A percentile compares a stretch with the other conserved stretches of the same genome.
phyloP scores from a whole-genome alignment of 1,284 basidiomycete species.

The Ceratobasidium theobromae region DNA sequence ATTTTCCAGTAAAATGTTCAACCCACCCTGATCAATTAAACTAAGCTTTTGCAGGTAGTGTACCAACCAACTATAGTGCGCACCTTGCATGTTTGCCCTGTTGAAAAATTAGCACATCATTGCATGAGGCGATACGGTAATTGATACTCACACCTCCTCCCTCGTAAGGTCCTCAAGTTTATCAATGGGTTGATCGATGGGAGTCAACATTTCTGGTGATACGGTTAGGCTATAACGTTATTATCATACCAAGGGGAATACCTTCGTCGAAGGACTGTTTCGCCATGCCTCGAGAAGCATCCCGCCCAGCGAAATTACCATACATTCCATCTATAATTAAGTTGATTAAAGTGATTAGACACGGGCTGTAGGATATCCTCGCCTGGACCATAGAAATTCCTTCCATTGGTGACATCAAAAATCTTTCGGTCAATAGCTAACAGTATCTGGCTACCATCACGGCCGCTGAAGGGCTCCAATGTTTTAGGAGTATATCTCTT shows the following conservation, averaged over 20 bases:
- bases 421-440: slow-evolving; percentile 86
- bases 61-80: slow-evolving; percentile 17
- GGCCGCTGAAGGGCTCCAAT: slow-evolving; percentile 67
- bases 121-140: background rate
- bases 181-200: slow-evolving; percentile 83
- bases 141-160: slow-evolving; percentile 76
- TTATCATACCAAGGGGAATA: slow-evolving; percentile 45
- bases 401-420: slow-evolving; percentile 87
- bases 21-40: slow-evolving; percentile 65
- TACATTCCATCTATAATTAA: slow-evolving; percentile 78
- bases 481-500: slow-evolving; percentile 76
- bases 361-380: slow-evolving; percentile 41
- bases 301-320: slow-evolving; percentile 93
- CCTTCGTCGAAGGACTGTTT: slow-evolving; percentile 93
- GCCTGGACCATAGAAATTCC: slow-evolving; percentile 93
- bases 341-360: background rate
- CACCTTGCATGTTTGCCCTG: slow-evolving; percentile 88
- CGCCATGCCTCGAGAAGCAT: slow-evolving; percentile 94
- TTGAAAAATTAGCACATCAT: background rate
- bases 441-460: slow-evolving; percentile 69
- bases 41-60: background rate
- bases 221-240: background rate
- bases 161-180: slow-evolving; percentile 72
- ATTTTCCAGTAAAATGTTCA: slow-evolving; percentile 86
- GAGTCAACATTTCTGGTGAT: slow-evolving; percentile 84